These are phyloP conservation scores for Leishmania martiniquensis DNA, from an alignment of 208 protist species.

Conservation along the genomic window DNA sequence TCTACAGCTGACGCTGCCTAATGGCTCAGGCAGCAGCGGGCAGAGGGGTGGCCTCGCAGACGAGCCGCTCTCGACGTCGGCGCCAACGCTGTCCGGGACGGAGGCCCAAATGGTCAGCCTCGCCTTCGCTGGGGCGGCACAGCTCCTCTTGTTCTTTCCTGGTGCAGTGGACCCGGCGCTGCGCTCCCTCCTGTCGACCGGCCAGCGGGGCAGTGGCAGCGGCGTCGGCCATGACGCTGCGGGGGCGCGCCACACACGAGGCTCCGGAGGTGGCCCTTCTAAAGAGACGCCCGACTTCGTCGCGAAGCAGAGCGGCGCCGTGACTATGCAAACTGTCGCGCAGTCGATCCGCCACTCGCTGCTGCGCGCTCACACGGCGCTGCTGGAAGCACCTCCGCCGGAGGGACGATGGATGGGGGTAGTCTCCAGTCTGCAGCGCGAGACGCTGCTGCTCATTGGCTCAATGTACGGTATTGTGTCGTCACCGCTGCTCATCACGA, in stretches of 20 bases:
- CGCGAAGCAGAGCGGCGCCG: constrained; percentile 11
- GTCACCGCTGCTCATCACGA: constrained; percentile 31
- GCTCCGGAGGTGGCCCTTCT: constrained; percentile 4
- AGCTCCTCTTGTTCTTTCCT: constrained; percentile 73
- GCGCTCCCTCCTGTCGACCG: constrained; percentile 40
- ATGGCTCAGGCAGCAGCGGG: background rate
- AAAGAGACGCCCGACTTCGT: background rate
- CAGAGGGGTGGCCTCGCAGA: constrained; percentile 1
- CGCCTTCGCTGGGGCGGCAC: constrained; percentile 56
- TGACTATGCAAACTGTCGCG: constrained; percentile 53
- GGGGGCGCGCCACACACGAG: background rate
- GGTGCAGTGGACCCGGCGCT: constrained; percentile 59
- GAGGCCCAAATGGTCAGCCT: constrained; percentile 52
- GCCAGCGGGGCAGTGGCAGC: background rate
- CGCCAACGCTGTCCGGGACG: background rate
- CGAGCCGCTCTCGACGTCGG: background rate
- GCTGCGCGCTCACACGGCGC: constrained; percentile 55
- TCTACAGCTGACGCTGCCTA: constrained; percentile 51
- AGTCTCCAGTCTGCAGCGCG: constrained; percentile 43
- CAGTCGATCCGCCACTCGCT: constrained; percentile 65
- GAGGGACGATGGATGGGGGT: constrained; percentile 40
- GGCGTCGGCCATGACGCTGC: background rate
- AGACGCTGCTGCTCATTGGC: constrained; percentile 60
- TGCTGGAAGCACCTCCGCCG: constrained; percentile 49
- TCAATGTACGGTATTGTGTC: constrained; percentile 70